Base-by-base conservation (phyloP, 1,284 basidiomycete genomes). In the Puccinia sorghi region DNA sequence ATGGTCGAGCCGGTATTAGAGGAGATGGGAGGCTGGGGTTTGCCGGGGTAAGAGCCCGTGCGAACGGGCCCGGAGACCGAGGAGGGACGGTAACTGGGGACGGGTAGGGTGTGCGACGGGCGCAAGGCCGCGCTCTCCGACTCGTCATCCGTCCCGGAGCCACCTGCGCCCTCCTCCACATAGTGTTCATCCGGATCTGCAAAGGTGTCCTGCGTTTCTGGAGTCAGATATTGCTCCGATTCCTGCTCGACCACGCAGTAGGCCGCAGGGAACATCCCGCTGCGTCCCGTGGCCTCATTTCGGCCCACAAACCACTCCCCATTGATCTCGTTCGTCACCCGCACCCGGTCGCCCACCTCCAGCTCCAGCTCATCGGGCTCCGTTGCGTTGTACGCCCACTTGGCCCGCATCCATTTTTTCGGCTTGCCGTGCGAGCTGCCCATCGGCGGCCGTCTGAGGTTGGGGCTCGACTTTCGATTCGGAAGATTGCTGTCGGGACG, bases 211-310 rank as follows among this genome's bases (percentile, higher is more conserved):
- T 48, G 32, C 9, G 54, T 20, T 12, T 78, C 64, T 7, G 66
- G 50, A 3, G 54, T 78, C 12, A 66, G 37, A 69, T 52, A 54
- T 20, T 13, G 46, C 43, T 66, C 32, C 15, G 66, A 41, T 32
- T 71, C 75, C 25, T 64, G 37, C 17, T 48, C 43, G 13, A 43
- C 17, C 57, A 61, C 57, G 71, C 75, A 78, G 46, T 78, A 78
- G 3, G 75, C 75, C 46, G 75, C 48, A 39, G 75, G 75, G 59
- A 78, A 78, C 75, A 78, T 78, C 56, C 75, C 75, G 17, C 39
- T 78, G n/a, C 64, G 61, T 9, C 75, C 75, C 48, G 75, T 71
- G 9, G 64, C 20, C 67, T 78, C 75, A 39, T 61, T 70, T 8
- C 27, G 56, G 12, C 75, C 75, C 48, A 78, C 56, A 32, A 70